Conservation (phyloP, 495 filamentous ascomycete genomes). For the Chaetomidium leptoderma region DNA sequence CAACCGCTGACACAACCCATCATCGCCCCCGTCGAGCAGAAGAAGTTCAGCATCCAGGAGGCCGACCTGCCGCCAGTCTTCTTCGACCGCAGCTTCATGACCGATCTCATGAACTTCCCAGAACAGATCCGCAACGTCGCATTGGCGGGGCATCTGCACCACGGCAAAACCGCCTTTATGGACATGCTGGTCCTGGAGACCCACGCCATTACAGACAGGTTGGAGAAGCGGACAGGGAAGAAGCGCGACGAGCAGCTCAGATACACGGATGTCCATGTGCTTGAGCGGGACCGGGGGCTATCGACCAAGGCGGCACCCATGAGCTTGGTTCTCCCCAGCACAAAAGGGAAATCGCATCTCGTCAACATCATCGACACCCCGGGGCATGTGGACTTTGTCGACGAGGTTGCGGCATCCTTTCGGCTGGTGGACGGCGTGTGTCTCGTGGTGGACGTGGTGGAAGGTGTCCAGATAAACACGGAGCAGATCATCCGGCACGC, state of each 20-base stretch:
- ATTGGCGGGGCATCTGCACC: conserved; percentile 87
- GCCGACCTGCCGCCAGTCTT: conserved; percentile 80
- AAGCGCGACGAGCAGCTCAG: conserved; percentile 85
- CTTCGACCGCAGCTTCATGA: conserved; percentile 84
- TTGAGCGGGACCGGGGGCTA: conserved; percentile 86
- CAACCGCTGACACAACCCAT: conserved; percentile 90
- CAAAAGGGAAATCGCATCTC: conserved; percentile 91
- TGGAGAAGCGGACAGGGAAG: conserved; percentile 74
- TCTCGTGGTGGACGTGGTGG: conserved; percentile 93
- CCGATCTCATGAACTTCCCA: conserved; percentile 92
- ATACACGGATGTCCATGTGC: conserved; percentile 86
- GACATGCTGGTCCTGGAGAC: conserved; percentile 97
- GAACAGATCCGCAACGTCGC: conserved; percentile 92
- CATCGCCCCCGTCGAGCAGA: conserved; percentile 85
- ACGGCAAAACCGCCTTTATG: conserved; percentile 97
- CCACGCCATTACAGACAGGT: conserved; percentile 72
- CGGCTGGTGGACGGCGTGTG: conserved; percentile 89
- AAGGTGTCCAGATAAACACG: conserved; percentile 93
- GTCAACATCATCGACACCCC: conserved; percentile 95
- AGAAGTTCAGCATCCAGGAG: conserved; percentile 94
- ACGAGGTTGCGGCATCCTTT: conserved; percentile 86
- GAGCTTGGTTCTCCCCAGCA: conserved; percentile 83
- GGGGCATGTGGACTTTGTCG: conserved; percentile 96
- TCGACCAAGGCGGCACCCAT: conserved; percentile 93
- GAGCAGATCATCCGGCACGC: conserved; percentile 96